Evolutionary conservation across 1,284 basidiomycete species (phyloP).

Genomic region (Pascua sp.): DNA sequence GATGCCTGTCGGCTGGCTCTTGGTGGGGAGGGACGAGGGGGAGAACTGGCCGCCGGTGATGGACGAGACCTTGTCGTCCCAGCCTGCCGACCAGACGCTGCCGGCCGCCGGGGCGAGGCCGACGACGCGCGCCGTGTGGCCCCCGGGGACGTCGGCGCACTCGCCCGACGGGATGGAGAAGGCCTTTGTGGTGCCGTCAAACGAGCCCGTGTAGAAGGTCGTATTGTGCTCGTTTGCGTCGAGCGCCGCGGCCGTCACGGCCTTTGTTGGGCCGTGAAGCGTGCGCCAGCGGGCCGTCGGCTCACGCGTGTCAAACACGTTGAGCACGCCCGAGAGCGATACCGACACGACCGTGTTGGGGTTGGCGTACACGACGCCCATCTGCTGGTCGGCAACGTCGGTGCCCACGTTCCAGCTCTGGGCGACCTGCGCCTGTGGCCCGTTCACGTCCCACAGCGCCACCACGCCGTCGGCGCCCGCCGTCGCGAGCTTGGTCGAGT

Average conservation of each 20-base stretch:
- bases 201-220: conserved; percentile 77
- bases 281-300: conserved; percentile 58
- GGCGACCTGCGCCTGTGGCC: conserved; percentile 57
- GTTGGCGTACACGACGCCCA: conserved; percentile 79
- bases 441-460: conserved; percentile 79
- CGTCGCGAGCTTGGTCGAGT: conserved; percentile 70
- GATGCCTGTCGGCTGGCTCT: conserved; percentile 70
- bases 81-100: conserved; percentile 65
- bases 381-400: conserved; percentile 70
- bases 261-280: conserved; percentile 71
- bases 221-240: conserved; percentile 27
- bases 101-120: conserved; percentile 57
- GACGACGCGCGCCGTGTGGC: conserved; percentile 69
- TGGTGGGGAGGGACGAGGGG: conserved; percentile 45
- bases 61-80: conserved; percentile 71
- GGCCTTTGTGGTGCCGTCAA: conserved; percentile 73
- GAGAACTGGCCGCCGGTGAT: conserved; percentile 55
- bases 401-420: conserved; percentile 69
- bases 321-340: conserved; percentile 77
- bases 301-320: conserved; percentile 73
- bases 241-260: conserved; percentile 65
- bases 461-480: conserved; percentile 85
- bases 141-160: conserved; percentile 60
- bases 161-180: conserved; percentile 52
- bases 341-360: conserved; percentile 74